phyloP scores from a whole-genome alignment of 805 yeast species.

The Ogataea minuta region DNA sequence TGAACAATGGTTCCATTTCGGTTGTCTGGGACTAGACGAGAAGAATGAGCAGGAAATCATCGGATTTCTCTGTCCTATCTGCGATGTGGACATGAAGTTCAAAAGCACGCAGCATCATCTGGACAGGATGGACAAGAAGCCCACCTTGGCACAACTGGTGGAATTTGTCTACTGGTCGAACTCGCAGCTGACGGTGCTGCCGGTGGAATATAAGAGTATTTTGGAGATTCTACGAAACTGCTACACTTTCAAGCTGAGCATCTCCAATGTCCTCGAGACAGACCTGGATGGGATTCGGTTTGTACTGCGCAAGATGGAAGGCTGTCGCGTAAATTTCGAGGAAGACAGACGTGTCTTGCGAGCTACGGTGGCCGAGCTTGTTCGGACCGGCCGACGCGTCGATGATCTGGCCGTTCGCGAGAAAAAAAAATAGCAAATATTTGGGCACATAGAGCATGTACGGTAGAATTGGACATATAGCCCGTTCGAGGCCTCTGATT shows the following conservation, averaged over 20 bases:
- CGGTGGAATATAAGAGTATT: conserved; percentile 19
- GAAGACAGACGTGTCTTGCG: conserved; percentile 26
- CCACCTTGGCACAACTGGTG: conserved; percentile 14
- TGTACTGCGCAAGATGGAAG: conserved; percentile 48
- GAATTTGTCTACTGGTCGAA: conserved; percentile 16
- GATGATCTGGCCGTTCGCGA: conserved; percentile 2
- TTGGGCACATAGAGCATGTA: conserved; percentile 3
- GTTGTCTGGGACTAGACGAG: conserved; percentile 45
- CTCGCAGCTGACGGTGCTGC: conserved; percentile 14
- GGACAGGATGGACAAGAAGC: conserved; percentile 10
- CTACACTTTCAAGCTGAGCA: conserved; percentile 10
- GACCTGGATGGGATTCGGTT: conserved; percentile 33
- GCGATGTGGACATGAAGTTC: conserved; percentile 38
- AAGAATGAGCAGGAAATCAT: conserved; percentile 32
- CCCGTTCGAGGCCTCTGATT: not conserved
- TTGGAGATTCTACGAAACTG: conserved; percentile 15
- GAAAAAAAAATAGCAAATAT: conserved; percentile 9
- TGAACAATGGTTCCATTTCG: conserved; percentile 68
- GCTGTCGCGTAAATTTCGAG: conserved; percentile 35
- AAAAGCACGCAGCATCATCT: conserved; percentile 21
- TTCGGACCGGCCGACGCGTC: conserved; percentile 13
- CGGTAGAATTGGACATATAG: conserved; percentile 1
- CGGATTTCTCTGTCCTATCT: conserved; percentile 52
- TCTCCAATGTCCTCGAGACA: conserved; percentile 8
- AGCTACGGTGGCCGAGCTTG: conserved; percentile 27